Base-by-base conservation (phyloP, 345 rosid species). In the Bruguiera gymnorhiza region DNA sequence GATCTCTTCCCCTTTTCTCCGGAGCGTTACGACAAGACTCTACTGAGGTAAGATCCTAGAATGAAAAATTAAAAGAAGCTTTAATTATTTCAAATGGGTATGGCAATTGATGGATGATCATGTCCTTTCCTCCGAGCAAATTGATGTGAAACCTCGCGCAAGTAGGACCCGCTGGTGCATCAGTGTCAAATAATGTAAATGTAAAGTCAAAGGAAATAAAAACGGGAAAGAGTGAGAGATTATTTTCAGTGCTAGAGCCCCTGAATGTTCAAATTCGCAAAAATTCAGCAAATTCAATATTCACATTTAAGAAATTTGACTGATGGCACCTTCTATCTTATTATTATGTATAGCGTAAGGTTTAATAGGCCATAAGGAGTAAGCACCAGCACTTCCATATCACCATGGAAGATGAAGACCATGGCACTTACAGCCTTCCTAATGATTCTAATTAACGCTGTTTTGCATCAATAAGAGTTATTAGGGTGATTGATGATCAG, bases 151-250 rank as follows among this genome's bases (percentile, higher is more conserved):
- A 20, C 51, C 61, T 2, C 20, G 27, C 15, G 54, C 48, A 50
- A 34, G 27, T 31, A 50, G 62, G 55, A 66, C 66, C n/a, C 24
- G 54, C 52, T 60, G 54, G 48, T 53, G 54, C 9, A 67, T 51
- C 71, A 52, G 16, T 73, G 70, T 67, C 76, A 60, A 73, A 67
- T 60, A 48, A 66, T 73, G 60, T 60, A 61, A 53, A 51, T n/a
- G 30, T 67, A 27, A 30, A 36, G 67, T 60, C 66, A n/a, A 66
- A 63, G 48, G 15, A 29, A 26, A 3, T n/a, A 32, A 53, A 52
- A 53, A 53, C 7, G 26, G 20, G 21, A 54, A 54, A 54, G 13
- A 54, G 24, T 54, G 24, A 6, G 7, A 4, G 27, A 21, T 8
- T 20, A n/a, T 23, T 5, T 55, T 23, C 59, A 55, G 20, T 55